Percentiles rank a stretch among this genome's conserved stretches.
Conservation (phyloP, 2,329 filamentous ascomycete species). For the Colletotrichum lindemuthianum region DNA sequence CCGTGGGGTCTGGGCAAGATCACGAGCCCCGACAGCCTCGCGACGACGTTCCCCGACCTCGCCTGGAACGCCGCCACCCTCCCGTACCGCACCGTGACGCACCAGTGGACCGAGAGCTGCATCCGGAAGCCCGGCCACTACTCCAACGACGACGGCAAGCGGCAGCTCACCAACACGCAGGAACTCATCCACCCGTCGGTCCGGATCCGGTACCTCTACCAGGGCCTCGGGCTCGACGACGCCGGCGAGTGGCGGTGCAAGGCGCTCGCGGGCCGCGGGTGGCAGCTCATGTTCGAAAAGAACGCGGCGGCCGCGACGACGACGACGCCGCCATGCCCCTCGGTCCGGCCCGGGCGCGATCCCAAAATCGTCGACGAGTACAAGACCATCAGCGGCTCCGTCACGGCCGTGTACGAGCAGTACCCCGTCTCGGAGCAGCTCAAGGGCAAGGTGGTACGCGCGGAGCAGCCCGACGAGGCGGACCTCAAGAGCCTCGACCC, state of each 20-base stretch:
- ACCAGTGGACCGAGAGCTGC: constrained; percentile 18
- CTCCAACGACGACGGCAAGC: constrained; percentile 28
- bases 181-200: constrained; percentile 46
- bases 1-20: constrained; percentile 38
- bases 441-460: constrained; percentile 6
- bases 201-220: constrained; percentile 44
- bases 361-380: constrained; percentile 19
- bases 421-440: neutral
- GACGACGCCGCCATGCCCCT: constrained; percentile 5
- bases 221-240: constrained; percentile 44
- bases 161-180: constrained; percentile 28
- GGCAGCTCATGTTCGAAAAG: constrained; percentile 28
- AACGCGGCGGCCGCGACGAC: neutral
- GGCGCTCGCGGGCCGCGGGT: constrained; percentile 34
- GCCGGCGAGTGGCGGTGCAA: constrained; percentile 39
- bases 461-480: constrained; percentile 32
- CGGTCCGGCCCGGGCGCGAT: constrained; percentile 4
- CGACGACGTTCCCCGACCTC: constrained; percentile 25
- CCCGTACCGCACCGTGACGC: constrained; percentile 6
- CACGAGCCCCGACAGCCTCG: constrained; percentile 29
- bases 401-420: constrained; percentile 22
- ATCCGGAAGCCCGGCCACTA: constrained; percentile 41
- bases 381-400: constrained; percentile 18
- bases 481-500: constrained; percentile 30
- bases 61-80: constrained; percentile 3